Evolutionary conservation across 345 rosid species (phyloP).

Genomic region (Corchorus olitorius): DNA sequence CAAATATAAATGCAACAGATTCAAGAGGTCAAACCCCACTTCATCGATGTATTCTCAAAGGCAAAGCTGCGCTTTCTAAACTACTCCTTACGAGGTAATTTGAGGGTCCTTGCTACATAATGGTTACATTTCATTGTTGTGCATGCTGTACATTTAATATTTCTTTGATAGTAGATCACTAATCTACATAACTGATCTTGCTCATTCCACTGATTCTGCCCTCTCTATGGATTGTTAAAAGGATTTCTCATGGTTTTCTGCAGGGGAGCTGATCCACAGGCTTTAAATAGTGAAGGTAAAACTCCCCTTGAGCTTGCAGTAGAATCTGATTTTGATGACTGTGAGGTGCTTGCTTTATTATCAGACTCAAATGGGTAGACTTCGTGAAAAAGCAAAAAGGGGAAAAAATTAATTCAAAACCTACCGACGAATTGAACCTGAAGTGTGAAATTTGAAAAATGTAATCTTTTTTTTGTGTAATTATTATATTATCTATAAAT

Average conservation of each 20-base stretch:
- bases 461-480: conserved; percentile 25
- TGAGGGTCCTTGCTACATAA: neutral
- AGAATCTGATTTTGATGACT: conserved; percentile 57
- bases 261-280: conserved; percentile 92
- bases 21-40: conserved; percentile 83
- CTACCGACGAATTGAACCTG: conserved; percentile 24
- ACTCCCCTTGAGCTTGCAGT: conserved; percentile 59
- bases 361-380: conserved; percentile 63
- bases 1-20: conserved; percentile 74
- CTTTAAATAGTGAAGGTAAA: conserved; percentile 65
- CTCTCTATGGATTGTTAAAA: neutral
- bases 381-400: neutral
- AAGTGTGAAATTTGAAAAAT: conserved; percentile 25
- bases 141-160: neutral
- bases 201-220: neutral
- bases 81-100: conserved; percentile 82
- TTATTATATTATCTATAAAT: conserved; percentile 31
- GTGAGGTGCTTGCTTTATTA: conserved; percentile 64
- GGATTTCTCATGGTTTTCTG: conserved; percentile 17
- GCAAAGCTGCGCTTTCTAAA: conserved; percentile 66
- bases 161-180: neutral
- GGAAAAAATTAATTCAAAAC: neutral
- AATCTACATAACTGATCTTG: neutral
- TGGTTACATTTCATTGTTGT: neutral
- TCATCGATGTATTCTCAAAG: conserved; percentile 68